phyloP scores from a whole-genome alignment of 768 basidiomycete species.

The Mrakia hoshinonis region DNA sequence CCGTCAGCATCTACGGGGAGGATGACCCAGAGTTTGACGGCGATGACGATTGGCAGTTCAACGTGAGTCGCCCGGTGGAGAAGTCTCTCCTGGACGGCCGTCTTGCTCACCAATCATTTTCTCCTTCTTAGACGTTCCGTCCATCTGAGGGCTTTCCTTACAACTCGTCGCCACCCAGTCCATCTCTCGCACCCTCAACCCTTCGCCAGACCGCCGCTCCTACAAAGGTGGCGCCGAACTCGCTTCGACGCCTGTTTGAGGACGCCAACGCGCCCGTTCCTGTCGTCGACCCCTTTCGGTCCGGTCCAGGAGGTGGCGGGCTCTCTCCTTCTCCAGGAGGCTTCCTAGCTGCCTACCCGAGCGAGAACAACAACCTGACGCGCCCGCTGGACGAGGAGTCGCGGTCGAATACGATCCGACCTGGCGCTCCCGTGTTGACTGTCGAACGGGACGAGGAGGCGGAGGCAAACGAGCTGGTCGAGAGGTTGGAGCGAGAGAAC shows the following conservation, averaged over 20 bases:
- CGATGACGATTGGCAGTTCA: slow-evolving; percentile 40
- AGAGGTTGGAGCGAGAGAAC: slow-evolving; percentile 2
- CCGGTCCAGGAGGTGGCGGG: slow-evolving; percentile 26
- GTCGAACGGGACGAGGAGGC: not conserved
- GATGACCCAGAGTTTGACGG: slow-evolving; percentile 34
- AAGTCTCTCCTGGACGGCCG: not conserved
- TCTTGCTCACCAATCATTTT: slow-evolving; percentile 24
- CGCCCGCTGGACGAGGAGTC: slow-evolving; percentile 8
- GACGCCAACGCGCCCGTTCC: slow-evolving; percentile 33
- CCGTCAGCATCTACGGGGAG: slow-evolving; percentile 40
- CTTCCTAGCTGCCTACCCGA: not conserved
- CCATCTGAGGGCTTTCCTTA: slow-evolving; percentile 32
- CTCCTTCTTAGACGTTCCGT: slow-evolving; percentile 31
- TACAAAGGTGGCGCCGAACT: slow-evolving; percentile 56
- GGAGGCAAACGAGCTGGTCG: not conserved
- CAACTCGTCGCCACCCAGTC: not conserved
- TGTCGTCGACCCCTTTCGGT: slow-evolving; percentile 24
- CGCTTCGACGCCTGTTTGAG: slow-evolving; percentile 70
- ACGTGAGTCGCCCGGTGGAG: not conserved
- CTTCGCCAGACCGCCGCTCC: slow-evolving; percentile 29
- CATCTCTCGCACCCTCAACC: slow-evolving; percentile 24
- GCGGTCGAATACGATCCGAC: slow-evolving; percentile 20
- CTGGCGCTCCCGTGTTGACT: not conserved
- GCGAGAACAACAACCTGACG: not conserved
- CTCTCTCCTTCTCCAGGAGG: slow-evolving; percentile 15